Evolutionary conservation across 768 basidiomycete species (phyloP).

Genomic region (Erythrobasidium yunnanense): DNA sequence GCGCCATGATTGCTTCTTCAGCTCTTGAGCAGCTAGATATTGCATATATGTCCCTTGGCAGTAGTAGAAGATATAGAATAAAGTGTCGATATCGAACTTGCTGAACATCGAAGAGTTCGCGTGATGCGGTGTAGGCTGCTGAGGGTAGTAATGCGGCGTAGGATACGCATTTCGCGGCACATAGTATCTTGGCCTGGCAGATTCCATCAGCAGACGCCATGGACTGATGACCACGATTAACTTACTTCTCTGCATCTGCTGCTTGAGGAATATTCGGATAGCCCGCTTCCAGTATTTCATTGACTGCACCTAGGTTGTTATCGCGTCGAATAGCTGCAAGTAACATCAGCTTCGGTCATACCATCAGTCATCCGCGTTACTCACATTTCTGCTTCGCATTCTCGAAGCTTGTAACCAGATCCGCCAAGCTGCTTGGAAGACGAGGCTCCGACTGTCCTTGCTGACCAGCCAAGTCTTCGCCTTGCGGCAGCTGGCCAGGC

Average conservation of each 20-base stretch:
- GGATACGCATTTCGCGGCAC: constrained; percentile 81
- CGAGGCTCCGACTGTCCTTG: constrained; percentile 41
- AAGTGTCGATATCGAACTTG: constrained; percentile 87
- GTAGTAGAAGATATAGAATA: constrained; percentile 99
- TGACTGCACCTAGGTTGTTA: constrained; percentile 72
- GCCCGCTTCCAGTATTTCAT: constrained; percentile 86
- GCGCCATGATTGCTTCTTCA: constrained; percentile 95
- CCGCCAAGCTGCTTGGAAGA: constrained; percentile 68
- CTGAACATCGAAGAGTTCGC: constrained; percentile 74
- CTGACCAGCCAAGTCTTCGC: neutral
- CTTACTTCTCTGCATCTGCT: constrained; percentile 85
- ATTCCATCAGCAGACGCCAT: constrained; percentile 23
- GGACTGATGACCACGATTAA: neutral
- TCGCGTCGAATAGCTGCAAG: constrained; percentile 38
- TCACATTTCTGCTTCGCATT: constrained; percentile 90
- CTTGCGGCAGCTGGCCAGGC: no score
- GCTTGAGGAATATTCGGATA: constrained; percentile 80
- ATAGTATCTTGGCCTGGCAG: constrained; percentile 81
- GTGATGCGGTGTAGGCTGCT: constrained; percentile 66
- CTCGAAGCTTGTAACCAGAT: constrained; percentile 88
- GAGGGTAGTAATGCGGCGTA: constrained; percentile 90
- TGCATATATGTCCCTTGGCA: constrained; percentile 95
- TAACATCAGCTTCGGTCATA: neutral
- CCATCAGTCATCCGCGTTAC: neutral
- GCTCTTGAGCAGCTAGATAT: constrained; percentile 91